Conservation (phyloP, 164 flowering plant genomes). For the Warburgia ugandensis region DNA sequence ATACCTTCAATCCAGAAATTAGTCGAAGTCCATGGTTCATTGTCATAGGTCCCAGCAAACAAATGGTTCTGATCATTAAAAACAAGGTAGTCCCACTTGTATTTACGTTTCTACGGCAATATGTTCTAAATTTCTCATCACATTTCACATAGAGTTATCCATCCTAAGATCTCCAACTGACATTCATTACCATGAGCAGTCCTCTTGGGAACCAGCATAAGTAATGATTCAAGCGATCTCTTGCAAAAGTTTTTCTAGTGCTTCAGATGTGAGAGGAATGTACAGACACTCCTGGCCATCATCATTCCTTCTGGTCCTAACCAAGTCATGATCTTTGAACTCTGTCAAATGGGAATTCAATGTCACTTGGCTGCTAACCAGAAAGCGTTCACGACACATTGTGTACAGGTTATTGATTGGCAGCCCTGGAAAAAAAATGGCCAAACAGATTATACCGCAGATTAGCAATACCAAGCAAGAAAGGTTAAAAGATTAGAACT, state of each 20-base stretch:
- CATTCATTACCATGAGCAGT: too few species aligned
- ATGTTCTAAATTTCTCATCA: too few species aligned
- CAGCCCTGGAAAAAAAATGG: slow-evolving; percentile 50
- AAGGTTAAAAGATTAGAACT: background rate
- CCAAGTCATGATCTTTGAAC: slow-evolving; percentile 89
- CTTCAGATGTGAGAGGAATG: slow-evolving; percentile 74
- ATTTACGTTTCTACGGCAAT: too few species aligned
- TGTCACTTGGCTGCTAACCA: slow-evolving; percentile 31
- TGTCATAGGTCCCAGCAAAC: too few species aligned
- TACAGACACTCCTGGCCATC: slow-evolving; percentile 89
- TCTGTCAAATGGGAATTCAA: slow-evolving; percentile 91
- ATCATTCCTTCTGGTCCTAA: slow-evolving; percentile 64
- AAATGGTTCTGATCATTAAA: too few species aligned
- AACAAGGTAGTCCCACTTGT: too few species aligned
- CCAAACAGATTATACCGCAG: background rate
- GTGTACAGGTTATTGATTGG: slow-evolving; percentile 50
- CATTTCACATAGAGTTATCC: too few species aligned
- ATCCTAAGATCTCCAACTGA: too few species aligned
- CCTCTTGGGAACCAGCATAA: too few species aligned
- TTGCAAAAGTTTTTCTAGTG: slow-evolving; percentile 54
- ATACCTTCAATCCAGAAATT: too few species aligned
- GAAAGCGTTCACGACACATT: slow-evolving; percentile 58
- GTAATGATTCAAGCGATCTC: slow-evolving; percentile 31
- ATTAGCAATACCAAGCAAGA: background rate
- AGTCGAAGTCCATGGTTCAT: too few species aligned